Conservation (phyloP, 208 protist genomes). For the Lotmaria passim region DNA sequence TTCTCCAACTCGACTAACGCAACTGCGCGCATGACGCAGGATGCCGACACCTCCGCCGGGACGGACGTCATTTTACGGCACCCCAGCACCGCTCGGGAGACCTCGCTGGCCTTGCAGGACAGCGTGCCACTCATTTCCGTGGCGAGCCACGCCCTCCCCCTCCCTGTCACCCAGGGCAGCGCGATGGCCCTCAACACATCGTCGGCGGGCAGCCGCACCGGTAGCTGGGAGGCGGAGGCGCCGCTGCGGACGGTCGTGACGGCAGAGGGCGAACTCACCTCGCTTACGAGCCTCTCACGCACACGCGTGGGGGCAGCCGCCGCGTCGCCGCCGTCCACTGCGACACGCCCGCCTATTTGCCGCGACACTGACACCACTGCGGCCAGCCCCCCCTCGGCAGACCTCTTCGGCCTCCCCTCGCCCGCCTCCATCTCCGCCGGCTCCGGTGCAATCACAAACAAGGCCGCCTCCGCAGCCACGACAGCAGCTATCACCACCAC, state of each 20-base stretch:
- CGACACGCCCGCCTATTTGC: too few species aligned
- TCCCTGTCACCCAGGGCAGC: background rate
- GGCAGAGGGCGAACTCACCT: slow-evolving; percentile 17
- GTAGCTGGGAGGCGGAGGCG: slow-evolving; percentile 27
- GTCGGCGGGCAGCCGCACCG: slow-evolving; percentile 21
- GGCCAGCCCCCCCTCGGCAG: too few species aligned
- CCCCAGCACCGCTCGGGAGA: background rate
- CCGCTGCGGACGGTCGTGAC: slow-evolving; percentile 9
- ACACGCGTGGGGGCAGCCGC: background rate
- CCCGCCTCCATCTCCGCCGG: too few species aligned
- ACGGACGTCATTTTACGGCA: slow-evolving; percentile 22
- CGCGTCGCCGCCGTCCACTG: background rate
- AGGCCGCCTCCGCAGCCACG: background rate
- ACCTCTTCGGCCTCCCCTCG: too few species aligned
- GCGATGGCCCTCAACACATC: background rate
- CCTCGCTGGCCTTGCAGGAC: background rate
- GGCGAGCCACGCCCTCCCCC: background rate
- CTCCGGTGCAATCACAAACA: too few species aligned
- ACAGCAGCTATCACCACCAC: background rate
- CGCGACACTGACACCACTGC: too few species aligned
- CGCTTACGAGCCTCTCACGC: background rate
- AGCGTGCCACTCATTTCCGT: background rate
- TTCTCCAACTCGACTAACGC: background rate
- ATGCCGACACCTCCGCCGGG: slow-evolving; percentile 11
- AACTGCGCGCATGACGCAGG: background rate